phyloP scores from a whole-genome alignment of 441 rosid species.

The Gossypium davidsonii region DNA sequence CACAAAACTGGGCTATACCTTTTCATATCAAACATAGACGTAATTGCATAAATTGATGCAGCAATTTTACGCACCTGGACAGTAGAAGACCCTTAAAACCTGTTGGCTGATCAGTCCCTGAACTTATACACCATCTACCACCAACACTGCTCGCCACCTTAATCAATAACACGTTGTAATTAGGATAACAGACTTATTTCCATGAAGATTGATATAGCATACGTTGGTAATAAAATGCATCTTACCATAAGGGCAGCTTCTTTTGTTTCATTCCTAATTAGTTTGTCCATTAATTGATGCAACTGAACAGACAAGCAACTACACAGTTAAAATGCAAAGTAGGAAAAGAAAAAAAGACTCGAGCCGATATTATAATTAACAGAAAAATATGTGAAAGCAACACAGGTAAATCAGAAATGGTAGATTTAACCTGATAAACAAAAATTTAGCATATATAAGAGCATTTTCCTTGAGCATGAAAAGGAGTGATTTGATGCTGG shows the following conservation, averaged over 20 bases:
- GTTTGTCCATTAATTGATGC: conserved; percentile 58
- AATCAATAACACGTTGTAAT: conserved; percentile 18
- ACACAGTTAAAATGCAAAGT: conserved; percentile 7
- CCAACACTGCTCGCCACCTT: conserved; percentile 56
- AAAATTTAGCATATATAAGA: background rate
- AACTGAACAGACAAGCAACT: conserved; percentile 45
- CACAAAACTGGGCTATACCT: background rate
- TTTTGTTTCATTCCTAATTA: conserved; percentile 52
- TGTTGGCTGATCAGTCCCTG: conserved; percentile 41
- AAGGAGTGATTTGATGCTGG: background rate
- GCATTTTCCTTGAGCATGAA: background rate
- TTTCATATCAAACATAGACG: background rate
- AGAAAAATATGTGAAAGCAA: background rate
- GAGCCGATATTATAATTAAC: background rate
- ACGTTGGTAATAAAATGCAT: conserved; percentile 7
- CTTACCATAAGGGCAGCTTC: conserved; percentile 55
- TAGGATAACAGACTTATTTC: conserved; percentile 11
- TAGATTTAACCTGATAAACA: conserved; percentile 1
- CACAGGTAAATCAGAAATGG: background rate
- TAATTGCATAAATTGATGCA: background rate
- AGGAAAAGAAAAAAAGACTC: background rate
- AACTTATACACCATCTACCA: conserved; percentile 86
- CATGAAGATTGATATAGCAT: conserved; percentile 17
- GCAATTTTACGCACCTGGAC: conserved; percentile 50
- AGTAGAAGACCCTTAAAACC: conserved; percentile 63